phyloP scores from a whole-genome alignment of 176 grass and related monocot genomes.

The Eragrostis nindensis region DNA sequence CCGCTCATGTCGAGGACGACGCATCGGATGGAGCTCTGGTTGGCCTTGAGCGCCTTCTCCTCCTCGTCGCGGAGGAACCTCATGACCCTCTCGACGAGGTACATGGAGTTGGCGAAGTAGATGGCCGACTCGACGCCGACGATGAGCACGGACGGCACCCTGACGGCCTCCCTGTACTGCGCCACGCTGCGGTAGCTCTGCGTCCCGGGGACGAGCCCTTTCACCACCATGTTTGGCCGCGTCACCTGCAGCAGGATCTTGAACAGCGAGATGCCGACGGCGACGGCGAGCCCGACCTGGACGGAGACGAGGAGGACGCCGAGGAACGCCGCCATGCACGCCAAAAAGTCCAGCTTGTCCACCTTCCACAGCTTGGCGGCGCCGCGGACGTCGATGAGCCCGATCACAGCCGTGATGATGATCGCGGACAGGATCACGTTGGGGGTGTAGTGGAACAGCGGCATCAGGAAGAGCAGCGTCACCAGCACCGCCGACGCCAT shows the following conservation, averaged over 20 bases:
- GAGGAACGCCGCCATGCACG: conserved; percentile 79
- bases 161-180: conserved; percentile 76
- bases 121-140: conserved; percentile 87
- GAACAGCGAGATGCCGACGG: conserved; percentile 83
- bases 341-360: conserved; percentile 93
- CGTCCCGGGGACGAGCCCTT: conserved; percentile 75
- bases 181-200: conserved; percentile 77
- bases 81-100: conserved; percentile 84
- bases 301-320: conserved; percentile 94
- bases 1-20: conserved; percentile 87
- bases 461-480: conserved; percentile 94
- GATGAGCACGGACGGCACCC: conserved; percentile 72
- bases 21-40: conserved; percentile 58
- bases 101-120: conserved; percentile 92
- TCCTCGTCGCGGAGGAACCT: conserved; percentile 89
- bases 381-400: conserved; percentile 82
- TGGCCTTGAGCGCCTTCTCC: conserved; percentile 64
- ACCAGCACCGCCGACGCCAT: conserved; percentile 83
- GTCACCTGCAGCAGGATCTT: conserved; percentile 96
- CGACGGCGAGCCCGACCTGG: conserved; percentile 79
- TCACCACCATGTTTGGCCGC: conserved; percentile 67
- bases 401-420: conserved; percentile 92
- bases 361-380: conserved; percentile 83
- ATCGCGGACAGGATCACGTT: conserved; percentile 97
- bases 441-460: conserved; percentile 90